These are phyloP conservation scores for Knoxdaviesia proteae DNA, from an alignment of 2,329 filamentous ascomycete species.

Conservation along the genomic window DNA sequence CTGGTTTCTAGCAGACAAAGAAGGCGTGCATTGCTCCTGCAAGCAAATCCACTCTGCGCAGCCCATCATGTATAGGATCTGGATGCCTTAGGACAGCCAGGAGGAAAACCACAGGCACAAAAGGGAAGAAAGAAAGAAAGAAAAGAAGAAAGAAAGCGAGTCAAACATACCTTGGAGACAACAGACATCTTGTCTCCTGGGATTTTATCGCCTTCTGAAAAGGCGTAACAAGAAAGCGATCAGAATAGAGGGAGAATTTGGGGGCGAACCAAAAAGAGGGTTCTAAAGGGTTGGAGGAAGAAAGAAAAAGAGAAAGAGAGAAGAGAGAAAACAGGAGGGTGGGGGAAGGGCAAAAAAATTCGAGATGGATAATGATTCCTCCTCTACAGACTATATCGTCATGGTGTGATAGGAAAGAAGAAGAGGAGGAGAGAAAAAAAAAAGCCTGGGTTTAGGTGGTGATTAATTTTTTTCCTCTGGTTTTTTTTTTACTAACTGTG, in stretches of 20 bases:
- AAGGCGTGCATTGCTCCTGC: too few relatives aligned
- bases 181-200: constrained; percentile 39
- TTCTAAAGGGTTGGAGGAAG: constrained; percentile 1
- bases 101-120: background rate
- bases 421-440: background rate
- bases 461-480: constrained; percentile 1
- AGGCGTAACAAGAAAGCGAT: constrained; percentile 17
- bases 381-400: too few relatives aligned
- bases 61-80: background rate
- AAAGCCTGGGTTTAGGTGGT: constrained; percentile 1
- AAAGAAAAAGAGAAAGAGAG: constrained; percentile 3
- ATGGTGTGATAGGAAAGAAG: too few relatives aligned
- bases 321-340: constrained; percentile 4
- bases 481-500: background rate
- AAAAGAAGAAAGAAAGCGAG: background rate
- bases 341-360: constrained; percentile 1
- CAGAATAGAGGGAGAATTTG: constrained; percentile 1
- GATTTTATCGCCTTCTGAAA: constrained; percentile 28
- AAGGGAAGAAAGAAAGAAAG: background rate
- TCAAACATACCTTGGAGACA: constrained; percentile 33
- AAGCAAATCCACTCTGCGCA: constrained; percentile 5
- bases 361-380: constrained; percentile 3
- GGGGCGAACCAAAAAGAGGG: background rate
- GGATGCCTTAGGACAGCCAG: background rate
- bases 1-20: too few relatives aligned